Evolutionary conservation across 768 basidiomycete genomes (phyloP).

Genomic region (Mycena indigotica): DNA sequence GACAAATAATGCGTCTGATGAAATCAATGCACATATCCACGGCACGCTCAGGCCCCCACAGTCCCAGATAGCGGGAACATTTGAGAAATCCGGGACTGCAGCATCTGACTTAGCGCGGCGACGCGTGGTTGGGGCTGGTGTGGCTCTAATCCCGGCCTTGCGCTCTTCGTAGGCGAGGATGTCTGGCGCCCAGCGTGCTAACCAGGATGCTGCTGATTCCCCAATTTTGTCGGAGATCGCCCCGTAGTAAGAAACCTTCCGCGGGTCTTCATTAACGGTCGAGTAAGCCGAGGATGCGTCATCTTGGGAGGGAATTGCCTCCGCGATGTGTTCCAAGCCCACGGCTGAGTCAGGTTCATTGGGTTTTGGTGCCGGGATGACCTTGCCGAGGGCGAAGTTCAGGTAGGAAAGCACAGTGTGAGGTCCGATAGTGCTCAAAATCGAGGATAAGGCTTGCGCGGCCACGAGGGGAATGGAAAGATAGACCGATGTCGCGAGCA

Average conservation of each 20-base stretch:
- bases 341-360: slow-evolving; percentile 62
- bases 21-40: slow-evolving; percentile 76
- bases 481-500: slow-evolving; percentile 86
- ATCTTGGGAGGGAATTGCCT: slow-evolving; percentile 45
- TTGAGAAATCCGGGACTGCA: slow-evolving; percentile 18
- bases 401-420: slow-evolving; percentile 77
- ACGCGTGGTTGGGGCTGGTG: neutral
- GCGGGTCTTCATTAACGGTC: slow-evolving; percentile 18
- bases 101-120: neutral
- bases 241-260: slow-evolving; percentile 73
- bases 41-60: slow-evolving; percentile 68
- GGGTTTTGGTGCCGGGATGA: slow-evolving; percentile 47
- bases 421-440: slow-evolving; percentile 78
- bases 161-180: slow-evolving; percentile 68
- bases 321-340: slow-evolving; percentile 70
- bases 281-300: slow-evolving; percentile 17
- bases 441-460: slow-evolving; percentile 69
- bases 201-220: slow-evolving; percentile 86
- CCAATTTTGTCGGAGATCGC: slow-evolving; percentile 89
- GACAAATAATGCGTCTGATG: slow-evolving; percentile 81
- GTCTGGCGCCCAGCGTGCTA: slow-evolving; percentile 83
- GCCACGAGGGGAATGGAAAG: slow-evolving; percentile 79
- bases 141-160: slow-evolving; percentile 22
- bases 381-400: slow-evolving; percentile 76
- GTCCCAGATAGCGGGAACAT: slow-evolving; percentile 67